Evolutionary conservation across 805 yeast species (phyloP).

Genomic region (Nakazawaea ishiwadae): DNA sequence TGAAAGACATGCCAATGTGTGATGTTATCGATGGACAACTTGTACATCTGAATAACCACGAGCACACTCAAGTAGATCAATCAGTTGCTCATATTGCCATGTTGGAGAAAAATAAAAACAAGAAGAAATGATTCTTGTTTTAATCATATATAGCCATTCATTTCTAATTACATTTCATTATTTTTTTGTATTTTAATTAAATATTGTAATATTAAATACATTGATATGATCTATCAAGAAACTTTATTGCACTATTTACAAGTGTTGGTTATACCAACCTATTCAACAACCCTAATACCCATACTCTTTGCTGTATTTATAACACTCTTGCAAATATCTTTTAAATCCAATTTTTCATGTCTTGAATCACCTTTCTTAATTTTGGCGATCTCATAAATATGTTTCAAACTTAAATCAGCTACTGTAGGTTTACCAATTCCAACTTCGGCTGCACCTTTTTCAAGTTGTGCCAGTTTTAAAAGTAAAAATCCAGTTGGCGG

Average conservation of each 20-base stretch:
- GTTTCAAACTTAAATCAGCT: constrained; percentile 64
- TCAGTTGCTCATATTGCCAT: constrained; percentile 95
- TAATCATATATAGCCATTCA: background rate
- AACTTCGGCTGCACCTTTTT: constrained; percentile 72
- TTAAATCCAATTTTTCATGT: constrained; percentile 65
- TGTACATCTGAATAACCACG: constrained; percentile 54
- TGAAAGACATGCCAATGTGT: constrained; percentile 63
- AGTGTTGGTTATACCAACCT: too few relatives aligned
- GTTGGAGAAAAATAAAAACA: constrained; percentile 75
- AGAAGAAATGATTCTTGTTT: constrained; percentile 24
- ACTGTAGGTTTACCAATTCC: constrained; percentile 54
- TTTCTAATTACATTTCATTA: background rate
- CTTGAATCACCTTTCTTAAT: constrained; percentile 83
- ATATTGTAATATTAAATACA: too few relatives aligned
- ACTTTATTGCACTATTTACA: background rate
- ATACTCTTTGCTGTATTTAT: constrained; percentile 85
- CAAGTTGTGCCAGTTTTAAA: constrained; percentile 72
- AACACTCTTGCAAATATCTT: constrained; percentile 76
- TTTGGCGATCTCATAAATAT: constrained; percentile 91
- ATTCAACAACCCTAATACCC: constrained; percentile 80
- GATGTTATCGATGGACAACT: constrained; percentile 42
- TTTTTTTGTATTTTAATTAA: too few relatives aligned
- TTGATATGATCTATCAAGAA: too few relatives aligned
- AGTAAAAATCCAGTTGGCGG: constrained; percentile 91
- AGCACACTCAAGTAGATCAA: constrained; percentile 86